These are phyloP conservation scores for Pichia cephalocereana DNA, from an alignment of 805 yeast species.

Conservation along the genomic window DNA sequence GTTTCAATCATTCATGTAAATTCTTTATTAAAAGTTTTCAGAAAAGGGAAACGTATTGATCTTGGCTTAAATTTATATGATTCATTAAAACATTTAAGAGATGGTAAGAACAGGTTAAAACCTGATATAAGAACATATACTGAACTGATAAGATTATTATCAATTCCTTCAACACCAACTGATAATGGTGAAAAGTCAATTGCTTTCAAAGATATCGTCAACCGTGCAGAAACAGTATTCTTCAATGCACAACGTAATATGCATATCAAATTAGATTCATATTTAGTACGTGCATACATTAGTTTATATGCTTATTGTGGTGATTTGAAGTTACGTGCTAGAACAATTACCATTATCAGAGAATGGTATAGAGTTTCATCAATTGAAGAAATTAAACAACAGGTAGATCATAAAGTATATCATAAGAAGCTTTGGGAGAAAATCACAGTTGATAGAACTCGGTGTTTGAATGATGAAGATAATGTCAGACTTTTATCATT, in stretches of 20 bases:
- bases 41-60: constrained; percentile 31
- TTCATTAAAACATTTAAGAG: constrained; percentile 11
- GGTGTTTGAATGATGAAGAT: background rate
- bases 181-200: background rate
- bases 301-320: constrained; percentile 19
- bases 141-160: constrained; percentile 18
- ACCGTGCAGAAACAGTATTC: constrained; percentile 17
- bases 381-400: constrained; percentile 12
- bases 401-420: constrained; percentile 4
- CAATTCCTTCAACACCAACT: constrained; percentile 7
- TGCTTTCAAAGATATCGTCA: constrained; percentile 13
- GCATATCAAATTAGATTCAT: constrained; percentile 13
- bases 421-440: constrained; percentile 1
- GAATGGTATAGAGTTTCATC: constrained; percentile 22
- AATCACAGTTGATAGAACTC: background rate
- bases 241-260: constrained; percentile 13
- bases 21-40: constrained; percentile 35
- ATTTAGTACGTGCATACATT: constrained; percentile 17
- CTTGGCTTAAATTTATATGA: constrained; percentile 32
- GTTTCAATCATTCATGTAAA: constrained; percentile 36
- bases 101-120: constrained; percentile 13
- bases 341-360: constrained; percentile 19
- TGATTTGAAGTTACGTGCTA: constrained; percentile 18
- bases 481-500: constrained; percentile 1
- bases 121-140: constrained; percentile 30